Evolutionary conservation across 495 filamentous ascomycete genomes (phyloP).

Genomic region (Aspergillus avenaceus): DNA sequence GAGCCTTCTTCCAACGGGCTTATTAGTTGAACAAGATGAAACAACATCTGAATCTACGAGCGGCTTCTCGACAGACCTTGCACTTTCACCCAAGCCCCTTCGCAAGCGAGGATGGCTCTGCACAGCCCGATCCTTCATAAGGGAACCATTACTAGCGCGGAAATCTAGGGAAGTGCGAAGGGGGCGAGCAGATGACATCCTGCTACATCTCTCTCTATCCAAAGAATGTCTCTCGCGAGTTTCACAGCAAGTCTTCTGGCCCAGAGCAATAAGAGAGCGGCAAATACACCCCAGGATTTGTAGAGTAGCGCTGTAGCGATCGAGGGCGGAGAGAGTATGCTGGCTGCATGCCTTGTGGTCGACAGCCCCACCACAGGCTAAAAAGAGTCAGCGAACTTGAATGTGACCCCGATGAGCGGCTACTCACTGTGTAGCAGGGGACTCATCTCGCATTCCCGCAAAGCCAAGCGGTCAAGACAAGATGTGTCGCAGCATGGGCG

Average conservation of each 20-base stretch:
- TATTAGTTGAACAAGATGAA: too few species aligned
- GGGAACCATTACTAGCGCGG: constrained; percentile 1
- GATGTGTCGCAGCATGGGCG: constrained; percentile 38
- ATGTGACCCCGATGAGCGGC: too few species aligned
- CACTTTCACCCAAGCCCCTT: too few species aligned
- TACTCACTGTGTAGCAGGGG: background rate
- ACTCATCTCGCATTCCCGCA: constrained; percentile 30
- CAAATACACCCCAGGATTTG: constrained; percentile 53
- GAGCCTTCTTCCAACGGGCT: too few species aligned
- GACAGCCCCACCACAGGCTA: constrained; percentile 2
- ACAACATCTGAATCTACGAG: too few species aligned
- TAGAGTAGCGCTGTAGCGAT: constrained; percentile 37
- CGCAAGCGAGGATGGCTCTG: background rate
- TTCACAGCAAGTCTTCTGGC: constrained; percentile 49
- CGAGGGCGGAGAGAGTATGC: constrained; percentile 28
- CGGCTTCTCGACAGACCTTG: too few species aligned
- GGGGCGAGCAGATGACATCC: constrained; percentile 4
- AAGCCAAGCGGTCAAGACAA: constrained; percentile 46
- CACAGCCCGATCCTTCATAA: too few species aligned
- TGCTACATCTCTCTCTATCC: too few species aligned
- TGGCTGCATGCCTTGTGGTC: constrained; percentile 19
- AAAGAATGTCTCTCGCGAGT: too few species aligned
- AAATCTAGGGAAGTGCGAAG: constrained; percentile 11
- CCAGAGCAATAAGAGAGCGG: constrained; percentile 47
- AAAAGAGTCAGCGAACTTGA: too few species aligned